A percentile compares a stretch with the other conserved stretches of the same genome.
Evolutionary conservation across 805 yeast species (phyloP).

Genomic region (Lipomyces starkeyi): DNA sequence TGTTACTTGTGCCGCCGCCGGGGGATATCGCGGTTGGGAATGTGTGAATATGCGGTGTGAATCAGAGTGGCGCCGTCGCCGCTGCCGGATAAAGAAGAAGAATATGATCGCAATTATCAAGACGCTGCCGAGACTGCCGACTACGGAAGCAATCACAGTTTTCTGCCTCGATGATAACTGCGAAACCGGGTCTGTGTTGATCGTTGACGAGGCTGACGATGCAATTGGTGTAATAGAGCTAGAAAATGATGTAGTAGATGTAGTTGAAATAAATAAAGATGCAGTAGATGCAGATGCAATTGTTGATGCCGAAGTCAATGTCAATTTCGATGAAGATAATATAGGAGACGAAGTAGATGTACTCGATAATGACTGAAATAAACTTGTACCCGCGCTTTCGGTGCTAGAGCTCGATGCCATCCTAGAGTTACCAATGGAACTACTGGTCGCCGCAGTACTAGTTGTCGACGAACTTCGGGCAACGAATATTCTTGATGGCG

Average conservation of each 20-base stretch:
- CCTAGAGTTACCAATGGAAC: neutral
- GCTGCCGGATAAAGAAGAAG: constrained; percentile 14
- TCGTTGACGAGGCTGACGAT: neutral
- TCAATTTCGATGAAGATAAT: neutral
- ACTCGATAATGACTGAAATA: neutral
- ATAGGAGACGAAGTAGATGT: neutral
- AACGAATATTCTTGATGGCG: neutral
- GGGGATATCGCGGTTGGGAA: neutral
- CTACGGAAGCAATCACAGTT: constrained; percentile 31
- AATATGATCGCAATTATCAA: constrained; percentile 15
- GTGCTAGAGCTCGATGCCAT: neutral
- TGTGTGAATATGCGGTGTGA: neutral
- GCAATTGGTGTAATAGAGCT: neutral
- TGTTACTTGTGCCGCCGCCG: neutral
- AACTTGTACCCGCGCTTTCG: neutral
- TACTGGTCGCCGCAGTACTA: neutral
- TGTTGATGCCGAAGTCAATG: neutral
- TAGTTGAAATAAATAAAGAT: neutral
- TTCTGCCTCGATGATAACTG: neutral
- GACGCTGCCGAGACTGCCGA: constrained; percentile 28
- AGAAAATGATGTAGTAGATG: neutral
- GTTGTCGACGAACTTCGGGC: neutral
- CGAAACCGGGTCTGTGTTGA: neutral
- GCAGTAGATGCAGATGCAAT: neutral
- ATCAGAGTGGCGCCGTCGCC: neutral